Conservation (phyloP, 2,329 filamentous ascomycete genomes). For the Podosphaera xanthii region DNA sequence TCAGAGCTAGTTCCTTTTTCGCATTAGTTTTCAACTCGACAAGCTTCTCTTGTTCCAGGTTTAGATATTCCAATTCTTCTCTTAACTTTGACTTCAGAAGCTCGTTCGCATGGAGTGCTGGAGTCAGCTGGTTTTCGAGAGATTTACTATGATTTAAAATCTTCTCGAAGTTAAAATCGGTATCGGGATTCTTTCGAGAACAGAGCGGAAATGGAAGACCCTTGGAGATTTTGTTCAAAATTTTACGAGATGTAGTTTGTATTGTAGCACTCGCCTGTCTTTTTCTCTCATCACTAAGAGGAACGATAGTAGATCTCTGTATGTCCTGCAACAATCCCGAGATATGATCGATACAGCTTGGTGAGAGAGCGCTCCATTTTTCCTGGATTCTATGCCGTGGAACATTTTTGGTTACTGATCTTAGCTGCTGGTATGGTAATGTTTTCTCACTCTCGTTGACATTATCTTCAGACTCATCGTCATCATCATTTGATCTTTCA, state of each 20-base stretch:
- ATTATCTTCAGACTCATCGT: conserved; percentile 4
- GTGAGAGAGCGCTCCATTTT: conserved; percentile 39
- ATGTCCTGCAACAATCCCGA: conserved; percentile 31
- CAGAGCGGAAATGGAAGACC: conserved; percentile 45
- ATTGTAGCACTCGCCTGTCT: conserved; percentile 27
- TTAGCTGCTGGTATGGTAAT: conserved; percentile 25
- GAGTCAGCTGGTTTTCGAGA: conserved; percentile 35
- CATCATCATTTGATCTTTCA: not conserved
- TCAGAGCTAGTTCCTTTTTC: conserved; percentile 27
- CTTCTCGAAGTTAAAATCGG: conserved; percentile 43
- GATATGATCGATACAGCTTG: conserved; percentile 31
- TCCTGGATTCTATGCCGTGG: conserved; percentile 41
- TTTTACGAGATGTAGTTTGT: conserved; percentile 27
- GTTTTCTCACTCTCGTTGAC: not conserved
- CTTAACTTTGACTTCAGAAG: conserved; percentile 34
- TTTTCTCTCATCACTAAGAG: conserved; percentile 24
- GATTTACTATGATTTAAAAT: conserved; percentile 33
- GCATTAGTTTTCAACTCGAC: conserved; percentile 31
- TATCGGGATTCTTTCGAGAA: conserved; percentile 24
- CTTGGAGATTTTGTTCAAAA: conserved; percentile 32
- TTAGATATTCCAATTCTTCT: conserved; percentile 30
- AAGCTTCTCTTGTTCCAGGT: conserved; percentile 29
- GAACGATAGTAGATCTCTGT: conserved; percentile 37
- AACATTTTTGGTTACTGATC: conserved; percentile 27
- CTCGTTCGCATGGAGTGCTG: conserved; percentile 37